Evolutionary conservation across 2,329 filamentous ascomycete genomes (phyloP).

Genomic region (Aspergillus cejpii): DNA sequence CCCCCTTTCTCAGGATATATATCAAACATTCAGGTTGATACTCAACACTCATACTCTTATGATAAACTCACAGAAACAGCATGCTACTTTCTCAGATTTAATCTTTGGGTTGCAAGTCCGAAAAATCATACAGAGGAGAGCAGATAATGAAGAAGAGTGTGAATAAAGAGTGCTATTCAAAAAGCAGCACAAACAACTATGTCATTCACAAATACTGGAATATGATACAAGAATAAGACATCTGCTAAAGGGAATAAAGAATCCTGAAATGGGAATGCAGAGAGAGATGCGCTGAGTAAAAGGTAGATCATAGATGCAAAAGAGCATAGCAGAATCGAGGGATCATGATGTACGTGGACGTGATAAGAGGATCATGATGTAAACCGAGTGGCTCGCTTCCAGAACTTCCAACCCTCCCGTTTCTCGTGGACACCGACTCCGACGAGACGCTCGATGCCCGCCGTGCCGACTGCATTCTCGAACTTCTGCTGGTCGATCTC

Average conservation of each 20-base stretch:
- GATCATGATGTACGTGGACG: no score
- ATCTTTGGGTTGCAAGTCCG: no score
- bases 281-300: conserved; percentile 6
- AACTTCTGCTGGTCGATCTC: conserved; percentile 91
- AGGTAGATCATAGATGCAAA: conserved; percentile 3
- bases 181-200: not conserved
- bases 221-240: conserved; percentile 4
- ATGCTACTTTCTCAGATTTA: conserved; percentile 6
- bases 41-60: not conserved
- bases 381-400: conserved; percentile 47
- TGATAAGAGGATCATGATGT: not conserved
- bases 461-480: conserved; percentile 71
- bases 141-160: not conserved
- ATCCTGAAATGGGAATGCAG: not conserved
- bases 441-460: conserved; percentile 80
- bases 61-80: not conserved
- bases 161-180: conserved; percentile 1
- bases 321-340: no score
- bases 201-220: not conserved
- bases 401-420: conserved; percentile 79
- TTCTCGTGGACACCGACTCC: conserved; percentile 67
- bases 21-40: not conserved
- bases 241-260: no score
- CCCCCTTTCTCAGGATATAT: not conserved
- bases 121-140: no score